Evolutionary conservation across 768 basidiomycete genomes (phyloP).

Genomic region (Pulveroboletus sp.): DNA sequence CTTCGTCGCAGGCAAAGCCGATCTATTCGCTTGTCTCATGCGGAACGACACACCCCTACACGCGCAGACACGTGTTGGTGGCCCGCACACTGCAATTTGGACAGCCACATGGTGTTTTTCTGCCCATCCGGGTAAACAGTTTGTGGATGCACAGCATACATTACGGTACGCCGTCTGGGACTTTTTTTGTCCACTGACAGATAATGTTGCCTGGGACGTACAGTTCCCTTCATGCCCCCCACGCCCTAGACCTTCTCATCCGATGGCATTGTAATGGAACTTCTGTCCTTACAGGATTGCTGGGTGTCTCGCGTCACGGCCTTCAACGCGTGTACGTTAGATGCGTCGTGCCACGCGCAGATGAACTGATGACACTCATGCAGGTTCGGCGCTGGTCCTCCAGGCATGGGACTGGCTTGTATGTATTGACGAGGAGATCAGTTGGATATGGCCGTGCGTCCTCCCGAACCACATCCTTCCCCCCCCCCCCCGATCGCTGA

Average conservation of each 20-base stretch:
- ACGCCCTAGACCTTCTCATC: too few species aligned
- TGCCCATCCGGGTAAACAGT: constrained; percentile 1
- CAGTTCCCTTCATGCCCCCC: background rate
- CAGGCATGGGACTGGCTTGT: constrained; percentile 11
- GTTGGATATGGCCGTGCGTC: constrained; percentile 8
- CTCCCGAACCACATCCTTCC: background rate
- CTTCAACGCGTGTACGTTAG: constrained; percentile 8
- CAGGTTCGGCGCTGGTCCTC: constrained; percentile 3
- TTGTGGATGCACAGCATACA: background rate
- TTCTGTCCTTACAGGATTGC: constrained; percentile 1
- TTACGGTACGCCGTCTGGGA: background rate
- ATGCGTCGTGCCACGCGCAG: background rate
- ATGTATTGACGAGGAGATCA: constrained; percentile 7
- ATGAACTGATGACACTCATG: background rate
- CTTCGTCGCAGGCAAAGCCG: too few species aligned
- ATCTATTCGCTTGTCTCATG: background rate
- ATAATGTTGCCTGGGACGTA: background rate
- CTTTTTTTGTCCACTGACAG: background rate
- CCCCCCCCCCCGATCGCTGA: background rate
- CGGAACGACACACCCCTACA: background rate
- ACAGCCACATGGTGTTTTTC: background rate
- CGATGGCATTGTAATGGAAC: constrained; percentile 8
- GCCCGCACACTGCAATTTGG: background rate
- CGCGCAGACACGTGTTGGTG: background rate
- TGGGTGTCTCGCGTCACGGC: constrained; percentile 10